Evolutionary conservation across 768 basidiomycete species (phyloP).

Genomic region (Tephrocybe sp.): DNA sequence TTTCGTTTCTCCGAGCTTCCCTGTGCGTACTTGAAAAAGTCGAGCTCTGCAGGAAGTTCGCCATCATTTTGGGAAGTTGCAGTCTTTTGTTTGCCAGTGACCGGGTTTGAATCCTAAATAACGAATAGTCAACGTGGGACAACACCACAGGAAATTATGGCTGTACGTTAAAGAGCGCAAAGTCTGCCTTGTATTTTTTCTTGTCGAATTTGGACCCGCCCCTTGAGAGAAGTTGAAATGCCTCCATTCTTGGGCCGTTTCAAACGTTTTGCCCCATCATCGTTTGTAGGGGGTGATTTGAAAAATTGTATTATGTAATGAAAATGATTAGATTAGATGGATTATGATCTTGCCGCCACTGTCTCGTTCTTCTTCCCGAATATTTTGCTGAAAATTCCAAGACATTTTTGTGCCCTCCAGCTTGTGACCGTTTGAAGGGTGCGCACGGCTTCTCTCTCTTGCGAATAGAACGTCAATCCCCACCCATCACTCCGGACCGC

Average conservation of each 20-base stretch:
- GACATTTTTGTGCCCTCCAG: neutral
- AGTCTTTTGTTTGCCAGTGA: conserved; percentile 9
- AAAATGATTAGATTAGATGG: no score
- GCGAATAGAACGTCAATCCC: neutral
- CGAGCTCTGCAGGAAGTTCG: conserved; percentile 72
- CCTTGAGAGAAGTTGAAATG: conserved; percentile 86
- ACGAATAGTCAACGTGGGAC: conserved; percentile 3
- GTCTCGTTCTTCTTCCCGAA: no score
- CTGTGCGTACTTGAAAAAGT: conserved; percentile 89
- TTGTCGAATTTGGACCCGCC: conserved; percentile 86
- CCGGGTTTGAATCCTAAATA: conserved; percentile 17
- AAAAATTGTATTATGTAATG: conserved; percentile 2
- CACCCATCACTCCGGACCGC: neutral
- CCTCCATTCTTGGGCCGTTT: conserved; percentile 55
- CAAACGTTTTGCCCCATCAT: neutral
- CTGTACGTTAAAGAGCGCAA: conserved; percentile 65
- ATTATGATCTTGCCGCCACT: no score
- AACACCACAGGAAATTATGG: conserved; percentile 5
- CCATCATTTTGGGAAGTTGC: conserved; percentile 27
- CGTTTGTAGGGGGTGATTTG: neutral
- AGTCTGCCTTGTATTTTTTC: conserved; percentile 64
- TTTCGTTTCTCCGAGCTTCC: conserved; percentile 55
- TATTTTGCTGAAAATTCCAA: no score
- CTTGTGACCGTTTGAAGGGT: neutral
- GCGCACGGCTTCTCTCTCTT: neutral